These are phyloP conservation scores for Tuctoria greenei DNA, from an alignment of 176 grass and related monocot genomes.

Conservation along the genomic window DNA sequence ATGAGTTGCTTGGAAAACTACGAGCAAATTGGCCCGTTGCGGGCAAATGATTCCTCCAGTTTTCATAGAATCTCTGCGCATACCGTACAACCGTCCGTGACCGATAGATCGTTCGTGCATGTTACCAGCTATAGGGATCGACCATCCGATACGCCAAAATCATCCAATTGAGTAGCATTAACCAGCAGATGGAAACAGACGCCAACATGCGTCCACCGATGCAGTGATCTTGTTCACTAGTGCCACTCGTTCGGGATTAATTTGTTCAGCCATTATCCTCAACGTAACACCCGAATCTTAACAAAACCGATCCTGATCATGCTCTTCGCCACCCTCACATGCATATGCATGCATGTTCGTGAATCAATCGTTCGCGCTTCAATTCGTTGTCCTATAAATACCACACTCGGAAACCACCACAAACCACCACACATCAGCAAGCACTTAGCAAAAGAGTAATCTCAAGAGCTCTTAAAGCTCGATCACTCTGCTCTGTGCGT, in stretches of 20 bases:
- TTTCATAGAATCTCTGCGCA: neutral
- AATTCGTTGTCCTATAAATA: slow-evolving; percentile 11
- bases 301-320: neutral
- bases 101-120: slow-evolving; percentile 6
- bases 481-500: neutral
- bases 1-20: neutral
- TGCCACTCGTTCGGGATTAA: neutral
- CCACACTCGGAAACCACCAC: neutral
- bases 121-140: neutral
- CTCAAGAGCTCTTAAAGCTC: neutral
- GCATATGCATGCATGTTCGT: neutral
- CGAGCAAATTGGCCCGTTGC: neutral
- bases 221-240: slow-evolving; percentile 30
- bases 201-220: neutral
- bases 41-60: neutral
- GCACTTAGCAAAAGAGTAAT: neutral
- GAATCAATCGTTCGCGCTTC: no score
- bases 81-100: neutral
- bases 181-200: slow-evolving; percentile 13
- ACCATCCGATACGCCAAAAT: slow-evolving; percentile 10
- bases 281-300: no score
- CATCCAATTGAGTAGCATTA: slow-evolving; percentile 10
- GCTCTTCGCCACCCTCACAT: slow-evolving; percentile 11
- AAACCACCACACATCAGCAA: slow-evolving; percentile 8
- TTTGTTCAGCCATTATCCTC: neutral